Conservation (phyloP, 2,329 filamentous ascomycete genomes). For the Cephalotrichum gorgonifer region DNA sequence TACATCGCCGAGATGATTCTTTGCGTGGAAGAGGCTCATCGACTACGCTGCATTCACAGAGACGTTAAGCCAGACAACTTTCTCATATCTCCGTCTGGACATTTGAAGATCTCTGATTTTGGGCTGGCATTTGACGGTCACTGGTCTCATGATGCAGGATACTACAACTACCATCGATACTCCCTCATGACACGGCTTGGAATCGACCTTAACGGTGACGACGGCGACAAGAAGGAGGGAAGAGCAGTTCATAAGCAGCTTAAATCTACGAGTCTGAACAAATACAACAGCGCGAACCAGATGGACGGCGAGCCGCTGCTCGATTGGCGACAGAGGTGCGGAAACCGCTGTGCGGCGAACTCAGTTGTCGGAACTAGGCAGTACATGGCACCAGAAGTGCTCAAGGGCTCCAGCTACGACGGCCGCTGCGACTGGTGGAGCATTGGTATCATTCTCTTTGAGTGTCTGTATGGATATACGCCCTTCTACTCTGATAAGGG, state of each 20-base stretch:
- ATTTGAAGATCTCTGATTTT: conserved; percentile 94
- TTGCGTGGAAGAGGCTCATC: conserved; percentile 86
- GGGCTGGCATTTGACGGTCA: conserved; percentile 91
- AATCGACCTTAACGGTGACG: conserved; percentile 30
- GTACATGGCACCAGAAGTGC: conserved; percentile 96
- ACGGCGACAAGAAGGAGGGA: conserved; percentile 3
- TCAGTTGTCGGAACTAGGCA: conserved; percentile 93
- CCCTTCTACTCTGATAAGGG: conserved; percentile 76
- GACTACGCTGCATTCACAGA: conserved; percentile 81
- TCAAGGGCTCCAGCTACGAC: conserved; percentile 74
- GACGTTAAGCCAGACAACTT: conserved; percentile 98
- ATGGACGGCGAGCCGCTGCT: conserved; percentile 32
- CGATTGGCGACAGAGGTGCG: conserved; percentile 58
- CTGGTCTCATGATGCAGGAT: conserved; percentile 83
- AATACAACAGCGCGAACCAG: conserved; percentile 9
- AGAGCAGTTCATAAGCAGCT: conserved; percentile 1
- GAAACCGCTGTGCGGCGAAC: conserved; percentile 63
- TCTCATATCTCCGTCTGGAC: conserved; percentile 75
- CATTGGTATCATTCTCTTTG: conserved; percentile 85
- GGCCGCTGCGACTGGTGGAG: conserved; percentile 97
- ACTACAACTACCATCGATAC: conserved; percentile 77
- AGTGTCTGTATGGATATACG: conserved; percentile 87
- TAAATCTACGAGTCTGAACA: conserved; percentile 2
- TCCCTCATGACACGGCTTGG: conserved; percentile 67
- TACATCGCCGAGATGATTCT: conserved; percentile 95